These are phyloP conservation scores for Wallemia mellicola DNA, from an alignment of 1,284 basidiomycete genomes.

Conservation along the genomic window DNA sequence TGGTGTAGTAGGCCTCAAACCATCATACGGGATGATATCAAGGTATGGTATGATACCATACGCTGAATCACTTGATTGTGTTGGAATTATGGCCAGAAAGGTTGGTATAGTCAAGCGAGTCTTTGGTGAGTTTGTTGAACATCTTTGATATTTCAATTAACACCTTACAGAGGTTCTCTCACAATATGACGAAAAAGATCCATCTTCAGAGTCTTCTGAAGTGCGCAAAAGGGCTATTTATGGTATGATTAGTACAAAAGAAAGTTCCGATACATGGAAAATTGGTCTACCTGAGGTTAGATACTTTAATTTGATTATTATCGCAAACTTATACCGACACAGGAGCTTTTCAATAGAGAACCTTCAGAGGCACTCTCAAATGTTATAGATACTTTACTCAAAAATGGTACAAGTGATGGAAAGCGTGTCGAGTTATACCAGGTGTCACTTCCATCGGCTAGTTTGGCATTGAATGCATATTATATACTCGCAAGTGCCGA, in stretches of 20 bases:
- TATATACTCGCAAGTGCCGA: slow-evolving; percentile 85
- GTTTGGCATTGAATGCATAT: slow-evolving; percentile 63
- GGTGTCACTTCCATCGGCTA: slow-evolving; percentile 46
- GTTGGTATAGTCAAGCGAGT: slow-evolving; percentile 24
- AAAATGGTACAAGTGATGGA: background rate
- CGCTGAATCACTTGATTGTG: slow-evolving; percentile 79
- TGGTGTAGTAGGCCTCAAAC: slow-evolving; percentile 70
- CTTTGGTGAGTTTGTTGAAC: slow-evolving; percentile 25
- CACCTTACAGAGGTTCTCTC: slow-evolving; percentile 27
- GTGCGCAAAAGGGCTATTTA: slow-evolving; percentile 15
- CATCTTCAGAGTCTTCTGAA: slow-evolving; percentile 30
- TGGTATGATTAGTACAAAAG: background rate
- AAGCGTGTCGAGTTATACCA: slow-evolving; percentile 14
- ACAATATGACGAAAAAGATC: slow-evolving; percentile 39
- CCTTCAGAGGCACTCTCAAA: background rate
- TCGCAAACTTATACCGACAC: no score
- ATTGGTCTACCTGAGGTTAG: background rate
- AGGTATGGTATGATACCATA: slow-evolving; percentile 71
- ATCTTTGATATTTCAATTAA: background rate
- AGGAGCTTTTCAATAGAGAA: background rate
- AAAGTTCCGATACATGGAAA: background rate
- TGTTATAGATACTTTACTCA: slow-evolving; percentile 5
- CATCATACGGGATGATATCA: slow-evolving; percentile 71
- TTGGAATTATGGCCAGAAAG: slow-evolving; percentile 42
- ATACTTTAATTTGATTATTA: background rate